These are phyloP conservation scores for Pyrenophora seminiperda DNA, from an alignment of 2,329 filamentous ascomycete genomes.

Conservation along the genomic window DNA sequence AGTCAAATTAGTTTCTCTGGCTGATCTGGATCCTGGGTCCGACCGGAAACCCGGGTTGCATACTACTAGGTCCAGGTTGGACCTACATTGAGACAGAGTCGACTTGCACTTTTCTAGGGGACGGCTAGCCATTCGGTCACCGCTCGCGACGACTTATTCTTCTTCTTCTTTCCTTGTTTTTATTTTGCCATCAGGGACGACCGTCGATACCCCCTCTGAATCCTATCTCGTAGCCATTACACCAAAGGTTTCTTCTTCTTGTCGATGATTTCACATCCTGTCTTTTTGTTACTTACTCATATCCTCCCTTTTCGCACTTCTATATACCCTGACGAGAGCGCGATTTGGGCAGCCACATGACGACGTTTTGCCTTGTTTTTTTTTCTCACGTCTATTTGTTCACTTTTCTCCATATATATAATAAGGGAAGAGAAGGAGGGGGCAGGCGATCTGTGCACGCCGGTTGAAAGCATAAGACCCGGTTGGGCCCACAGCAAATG, in stretches of 20 bases:
- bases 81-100: too few relatives aligned
- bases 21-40: not conserved
- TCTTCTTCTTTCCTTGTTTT: not conserved
- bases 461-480: too few relatives aligned
- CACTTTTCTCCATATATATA: too few relatives aligned
- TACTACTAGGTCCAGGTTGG: too few relatives aligned
- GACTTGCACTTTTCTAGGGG: too few relatives aligned
- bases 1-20: conserved; percentile 17
- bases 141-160: not conserved
- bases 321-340: conserved; percentile 1
- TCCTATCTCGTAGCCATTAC: not conserved
- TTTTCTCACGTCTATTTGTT: not conserved
- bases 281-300: not conserved
- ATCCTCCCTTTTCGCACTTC: not conserved
- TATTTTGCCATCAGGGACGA: not conserved
- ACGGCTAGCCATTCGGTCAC: too few relatives aligned
- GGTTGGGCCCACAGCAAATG: too few relatives aligned
- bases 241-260: not conserved
- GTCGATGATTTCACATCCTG: not conserved
- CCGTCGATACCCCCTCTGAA: conserved; percentile 2
- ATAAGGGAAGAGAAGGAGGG: too few relatives aligned
- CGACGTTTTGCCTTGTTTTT: not conserved
- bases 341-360: not conserved
- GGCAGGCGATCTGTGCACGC: too few relatives aligned
- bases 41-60: too few relatives aligned